A percentile compares a stretch with the other conserved stretches of the same genome.
Conservation (phyloP, 2,329 filamentous ascomycete species). For the Plenodomus tracheiphilus region DNA sequence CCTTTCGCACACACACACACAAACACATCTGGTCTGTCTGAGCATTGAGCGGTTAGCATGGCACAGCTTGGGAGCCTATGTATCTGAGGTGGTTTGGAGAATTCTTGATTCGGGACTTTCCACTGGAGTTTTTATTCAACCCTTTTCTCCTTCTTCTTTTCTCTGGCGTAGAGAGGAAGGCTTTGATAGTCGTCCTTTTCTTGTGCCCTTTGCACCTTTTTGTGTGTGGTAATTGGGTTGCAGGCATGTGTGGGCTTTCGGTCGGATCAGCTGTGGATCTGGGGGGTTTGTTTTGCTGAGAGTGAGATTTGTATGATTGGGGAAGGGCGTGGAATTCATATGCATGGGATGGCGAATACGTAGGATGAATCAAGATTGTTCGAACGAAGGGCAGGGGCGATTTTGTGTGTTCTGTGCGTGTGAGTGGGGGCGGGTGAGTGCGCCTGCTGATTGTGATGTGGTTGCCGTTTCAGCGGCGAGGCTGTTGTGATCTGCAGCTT, state of each 20-base stretch:
- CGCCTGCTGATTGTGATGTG: too few relatives aligned
- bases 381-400: not conserved
- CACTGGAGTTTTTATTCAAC: not conserved
- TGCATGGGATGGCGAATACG: conserved; percentile 15
- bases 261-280: too few relatives aligned
- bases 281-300: too few relatives aligned
- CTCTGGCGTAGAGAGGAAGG: not conserved
- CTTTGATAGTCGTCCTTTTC: not conserved
- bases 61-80: not conserved
- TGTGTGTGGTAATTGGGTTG: not conserved
- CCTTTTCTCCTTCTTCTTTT: not conserved
- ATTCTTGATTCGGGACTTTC: too few relatives aligned
- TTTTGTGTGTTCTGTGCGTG: not conserved
- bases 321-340: not conserved
- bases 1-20: not conserved
- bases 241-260: too few relatives aligned
- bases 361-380: conserved; percentile 27
- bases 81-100: not conserved
- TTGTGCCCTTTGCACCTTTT: not conserved
- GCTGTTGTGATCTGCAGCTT: too few relatives aligned
- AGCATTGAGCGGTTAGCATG: not conserved
- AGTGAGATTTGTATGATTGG: not conserved
- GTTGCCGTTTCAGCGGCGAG: too few relatives aligned
- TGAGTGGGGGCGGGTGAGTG: not conserved
- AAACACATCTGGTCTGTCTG: not conserved